These are phyloP conservation scores for Fraxinus albicans DNA, from an alignment of 305 asterid genomes.

Conservation along the genomic window DNA sequence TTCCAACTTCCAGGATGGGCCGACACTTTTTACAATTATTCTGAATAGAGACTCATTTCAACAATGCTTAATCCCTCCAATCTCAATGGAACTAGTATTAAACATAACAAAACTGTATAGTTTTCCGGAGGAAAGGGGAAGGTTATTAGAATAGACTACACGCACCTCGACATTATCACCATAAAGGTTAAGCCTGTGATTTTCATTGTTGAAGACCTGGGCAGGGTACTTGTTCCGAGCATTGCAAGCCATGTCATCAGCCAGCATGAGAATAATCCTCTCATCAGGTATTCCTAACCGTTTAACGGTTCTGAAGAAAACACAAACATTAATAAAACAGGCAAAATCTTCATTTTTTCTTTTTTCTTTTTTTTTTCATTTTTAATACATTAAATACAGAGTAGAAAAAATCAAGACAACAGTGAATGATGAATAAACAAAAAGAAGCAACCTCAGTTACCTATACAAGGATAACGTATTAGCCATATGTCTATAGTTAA, in stretches of 20 bases:
- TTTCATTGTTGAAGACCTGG: constrained; percentile 95
- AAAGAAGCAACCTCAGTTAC: constrained; percentile 32
- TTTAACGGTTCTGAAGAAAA: constrained; percentile 73
- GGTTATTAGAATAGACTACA: constrained; percentile 7
- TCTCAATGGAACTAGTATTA: not conserved
- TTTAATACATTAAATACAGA: constrained; percentile 13
- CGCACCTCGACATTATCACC: constrained; percentile 98
- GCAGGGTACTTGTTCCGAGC: constrained; percentile 96
- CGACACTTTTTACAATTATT: not conserved
- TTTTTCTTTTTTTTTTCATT: not conserved
- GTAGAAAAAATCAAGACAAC: not conserved
- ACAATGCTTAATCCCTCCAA: not conserved
- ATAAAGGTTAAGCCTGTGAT: constrained; percentile 85
- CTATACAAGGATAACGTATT: constrained; percentile 92
- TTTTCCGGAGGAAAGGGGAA: not conserved
- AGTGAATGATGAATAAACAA: not conserved
- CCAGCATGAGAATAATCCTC: constrained; percentile 94
- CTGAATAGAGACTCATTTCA: constrained; percentile 7
- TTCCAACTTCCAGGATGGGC: constrained; percentile 2
- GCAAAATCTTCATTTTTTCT: not conserved
- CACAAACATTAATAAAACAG: constrained; percentile 5
- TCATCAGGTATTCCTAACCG: constrained; percentile 94
- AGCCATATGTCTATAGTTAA: constrained; percentile 96
- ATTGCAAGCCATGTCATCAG: constrained; percentile 99
- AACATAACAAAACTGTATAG: not conserved